These are phyloP conservation scores for Alisma plantagoaquatica DNA, from an alignment of 106 monocot species.

Conservation along the genomic window DNA sequence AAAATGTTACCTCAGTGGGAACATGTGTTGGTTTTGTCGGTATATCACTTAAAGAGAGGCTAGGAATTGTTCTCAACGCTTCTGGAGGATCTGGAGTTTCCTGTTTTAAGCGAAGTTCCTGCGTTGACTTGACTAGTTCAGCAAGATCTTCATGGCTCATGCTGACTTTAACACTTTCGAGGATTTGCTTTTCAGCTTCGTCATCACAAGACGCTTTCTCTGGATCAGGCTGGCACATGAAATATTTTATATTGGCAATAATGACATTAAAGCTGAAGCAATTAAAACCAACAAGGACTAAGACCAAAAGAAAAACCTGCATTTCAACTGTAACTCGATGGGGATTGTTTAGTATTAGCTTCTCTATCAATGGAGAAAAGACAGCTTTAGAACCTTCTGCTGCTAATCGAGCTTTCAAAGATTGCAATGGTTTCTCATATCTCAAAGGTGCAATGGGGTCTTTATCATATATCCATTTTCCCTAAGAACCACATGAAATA, in stretches of 20 bases:
- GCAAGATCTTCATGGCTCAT: constrained; percentile 97
- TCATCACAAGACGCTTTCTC: constrained; percentile 84
- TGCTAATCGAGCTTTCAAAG: constrained; percentile 70
- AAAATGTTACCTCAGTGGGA: constrained; percentile 82
- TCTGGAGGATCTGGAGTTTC: constrained; percentile 99
- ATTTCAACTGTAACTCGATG: constrained; percentile 92
- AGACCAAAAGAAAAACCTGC: no score
- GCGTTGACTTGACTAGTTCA: constrained; percentile 72
- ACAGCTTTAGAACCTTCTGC: constrained; percentile 83
- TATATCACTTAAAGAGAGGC: constrained; percentile 84
- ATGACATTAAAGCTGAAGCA: no score
- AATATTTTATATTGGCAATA: no score
- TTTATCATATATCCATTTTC: constrained; percentile 99
- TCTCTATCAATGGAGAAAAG: constrained; percentile 78
- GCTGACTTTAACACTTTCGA: constrained; percentile 68
- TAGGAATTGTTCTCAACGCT: constrained; percentile 86
- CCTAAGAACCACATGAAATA: constrained; percentile 20
- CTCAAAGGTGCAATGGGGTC: constrained; percentile 90
- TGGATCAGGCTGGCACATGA: constrained; percentile 93
- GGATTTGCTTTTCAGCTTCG: constrained; percentile 64
- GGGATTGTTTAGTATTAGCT: constrained; percentile 77
- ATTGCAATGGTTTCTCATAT: constrained; percentile 81
- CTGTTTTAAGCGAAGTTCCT: constrained; percentile 88
- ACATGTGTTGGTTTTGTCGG: constrained; percentile 81
- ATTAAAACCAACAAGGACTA: no score